Percentiles rank a stretch among this genome's conserved stretches.
phyloP scores from a whole-genome alignment of 2,329 filamentous ascomycete genomes.

The Trichothecium roseum region DNA sequence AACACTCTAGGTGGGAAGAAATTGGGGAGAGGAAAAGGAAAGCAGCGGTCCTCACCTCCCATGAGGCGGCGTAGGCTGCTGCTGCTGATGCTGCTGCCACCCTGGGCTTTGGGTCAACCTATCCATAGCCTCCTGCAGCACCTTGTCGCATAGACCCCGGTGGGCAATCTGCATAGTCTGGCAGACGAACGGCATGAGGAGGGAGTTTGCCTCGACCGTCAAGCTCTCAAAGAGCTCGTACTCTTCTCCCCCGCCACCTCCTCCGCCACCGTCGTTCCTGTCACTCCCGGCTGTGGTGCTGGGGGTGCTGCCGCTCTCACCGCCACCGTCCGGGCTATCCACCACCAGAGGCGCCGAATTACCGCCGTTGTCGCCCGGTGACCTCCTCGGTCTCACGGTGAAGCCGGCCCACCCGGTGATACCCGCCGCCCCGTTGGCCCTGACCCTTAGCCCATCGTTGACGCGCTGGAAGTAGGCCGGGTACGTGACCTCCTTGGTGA shows the following conservation, averaged over 20 bases:
- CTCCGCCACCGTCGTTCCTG: background rate
- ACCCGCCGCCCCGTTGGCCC: constrained; percentile 30
- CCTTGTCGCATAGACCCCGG: constrained; percentile 16
- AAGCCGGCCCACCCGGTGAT: constrained; percentile 31
- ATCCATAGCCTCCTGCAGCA: constrained; percentile 19
- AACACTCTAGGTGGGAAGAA: no score
- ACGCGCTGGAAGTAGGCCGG: constrained; percentile 33
- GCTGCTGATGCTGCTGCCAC: background rate
- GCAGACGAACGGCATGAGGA: constrained; percentile 24
- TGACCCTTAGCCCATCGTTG: constrained; percentile 27
- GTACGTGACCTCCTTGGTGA: constrained; percentile 28
- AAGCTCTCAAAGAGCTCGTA: constrained; percentile 22
- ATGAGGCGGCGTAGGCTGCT: background rate
- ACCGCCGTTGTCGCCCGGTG: constrained; percentile 6
- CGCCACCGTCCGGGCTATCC: constrained; percentile 11
- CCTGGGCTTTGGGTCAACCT: constrained; percentile 5
- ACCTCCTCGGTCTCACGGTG: constrained; percentile 13
- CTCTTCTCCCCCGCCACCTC: constrained; percentile 8
- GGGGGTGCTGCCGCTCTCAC: constrained; percentile 14
- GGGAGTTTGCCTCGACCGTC: constrained; percentile 20
- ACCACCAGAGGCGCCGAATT: background rate
- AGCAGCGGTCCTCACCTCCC: no score
- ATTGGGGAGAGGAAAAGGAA: no score
- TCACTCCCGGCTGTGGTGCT: constrained; percentile 14
- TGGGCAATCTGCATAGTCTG: constrained; percentile 18